Base-by-base conservation (phyloP, 352 stramenopile species). In the Thraustotheca clavata region DNA sequence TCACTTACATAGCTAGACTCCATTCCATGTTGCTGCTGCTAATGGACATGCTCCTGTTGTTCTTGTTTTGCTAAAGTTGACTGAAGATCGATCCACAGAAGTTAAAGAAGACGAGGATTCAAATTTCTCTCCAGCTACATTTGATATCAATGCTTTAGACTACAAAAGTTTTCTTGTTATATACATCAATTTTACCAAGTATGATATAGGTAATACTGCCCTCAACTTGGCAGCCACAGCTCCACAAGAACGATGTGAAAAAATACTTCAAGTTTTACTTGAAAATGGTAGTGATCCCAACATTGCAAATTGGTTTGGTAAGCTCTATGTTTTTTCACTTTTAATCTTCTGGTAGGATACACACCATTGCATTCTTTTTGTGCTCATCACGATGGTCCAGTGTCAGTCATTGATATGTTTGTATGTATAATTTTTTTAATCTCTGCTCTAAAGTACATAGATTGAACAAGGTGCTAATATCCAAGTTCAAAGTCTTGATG, bases 191-290 rank as follows among this genome's bases (percentile, higher is more conserved):
- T 46, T n/a, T 2, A 59, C 7, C 18, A 0, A 4, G 38, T 43
- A 20, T 14, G 12, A 57, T 47, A 2, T 36, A 65, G 80, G 78
- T 22, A 94, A 94, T 65, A 91, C 85, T 2, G 85, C 83, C 2
- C 67, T 94, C 54, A 83, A 94, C 59, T 71, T 91, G 1, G 85
- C 85, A 33, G 85, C 80, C n/a, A 94, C 91, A 80, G 89, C 80
- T 1, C 84, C 84, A 6, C 83, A 77, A 0, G 77, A 89, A 4
- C 78, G 82, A 26, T 90, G 83, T 60, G 79, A 94, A 29, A 88
- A 90, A 46, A 90, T 90, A 76, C 34, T 94, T 20, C 79, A 92
- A 59, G 52, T 94, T 14, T 60, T 94, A 11, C 65, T 94, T 4
- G 83, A 94, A 49, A 92, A 91, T 41, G 83, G 83, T 11, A 78